Base-by-base conservation (phyloP, 257 asterid genomes). In the Cynanchum wilfordii region DNA sequence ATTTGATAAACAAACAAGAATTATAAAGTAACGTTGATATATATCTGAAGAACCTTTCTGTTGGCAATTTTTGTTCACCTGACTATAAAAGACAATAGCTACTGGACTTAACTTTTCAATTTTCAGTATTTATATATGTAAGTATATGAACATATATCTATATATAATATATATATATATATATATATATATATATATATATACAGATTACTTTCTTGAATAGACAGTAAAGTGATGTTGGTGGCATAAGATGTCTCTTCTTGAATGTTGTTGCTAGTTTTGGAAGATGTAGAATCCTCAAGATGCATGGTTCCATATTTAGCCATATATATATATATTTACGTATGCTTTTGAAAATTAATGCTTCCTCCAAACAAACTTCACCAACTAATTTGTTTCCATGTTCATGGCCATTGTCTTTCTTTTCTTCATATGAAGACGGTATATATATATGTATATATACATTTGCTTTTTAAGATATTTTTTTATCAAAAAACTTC, bases 321-420 rank as follows among this genome's bases (percentile, higher is more conserved):
- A 42, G 10, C 0, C 0, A 19, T 30, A 60, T 27, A 25, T 27
- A 63, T 33, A 33, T 29, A 25, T 30, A 4, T 55, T 7, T 68
- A 5, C n/a, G 8, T 49, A 4, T 45, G 30, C 38, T 33, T 33
- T 33, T 33, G 38, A 3, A 33, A 5, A 33, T 33, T 33, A 33
- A 33, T 33, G 38, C 4, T 33, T 54, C 57, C 40, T 50, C 30
- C 36, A 38, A 66, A 77, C 66, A 38, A 52, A 76, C 65, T 76
- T 36, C 64, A 76, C 76, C 80, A 52, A 76, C 73, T 68, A 25
- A 27, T 30, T 77, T 72, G 80, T 72, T 56, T 73, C 56, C 70
- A 67, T 58, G 58, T 66, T 29, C 63, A 17, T 22, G 30, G 58
- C 80, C 54, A 51, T 19, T 65, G 3, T 72, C 52, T 56, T 36